phyloP scores from a whole-genome alignment of 2,329 filamentous ascomycete species.

The Amauroascus niger region DNA sequence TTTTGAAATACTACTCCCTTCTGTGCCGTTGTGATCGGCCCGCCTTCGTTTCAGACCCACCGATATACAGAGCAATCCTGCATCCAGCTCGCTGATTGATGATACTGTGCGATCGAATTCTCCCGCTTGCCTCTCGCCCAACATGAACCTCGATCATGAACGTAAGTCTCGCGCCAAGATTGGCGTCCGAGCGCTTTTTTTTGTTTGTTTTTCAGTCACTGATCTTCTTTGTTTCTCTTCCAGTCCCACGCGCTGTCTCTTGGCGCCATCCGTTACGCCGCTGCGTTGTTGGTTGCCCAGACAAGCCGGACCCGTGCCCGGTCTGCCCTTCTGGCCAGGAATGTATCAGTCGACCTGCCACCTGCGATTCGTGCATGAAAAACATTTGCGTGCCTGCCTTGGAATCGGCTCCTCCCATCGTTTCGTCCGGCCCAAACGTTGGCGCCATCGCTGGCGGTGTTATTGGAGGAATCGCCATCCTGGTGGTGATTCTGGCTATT shows the following conservation, averaged over 20 bases:
- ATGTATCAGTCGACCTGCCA: constrained; percentile 51
- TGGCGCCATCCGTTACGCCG: constrained; percentile 42
- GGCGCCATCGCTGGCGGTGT: constrained; percentile 90
- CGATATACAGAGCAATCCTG: too few species aligned
- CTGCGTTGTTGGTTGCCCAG: constrained; percentile 49
- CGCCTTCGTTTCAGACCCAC: not conserved
- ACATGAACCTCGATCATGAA: not conserved
- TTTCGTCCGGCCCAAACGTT: constrained; percentile 50
- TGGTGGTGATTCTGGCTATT: constrained; percentile 67
- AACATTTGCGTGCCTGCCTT: constrained; percentile 42
- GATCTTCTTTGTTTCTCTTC: not conserved
- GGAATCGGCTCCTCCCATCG: constrained; percentile 16
- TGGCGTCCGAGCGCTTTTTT: not conserved
- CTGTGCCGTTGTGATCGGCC: constrained; percentile 8
- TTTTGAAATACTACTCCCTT: not conserved
- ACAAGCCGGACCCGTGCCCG: constrained; percentile 48
- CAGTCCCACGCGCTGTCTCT: constrained; percentile 25
- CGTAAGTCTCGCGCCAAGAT: not conserved
- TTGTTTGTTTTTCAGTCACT: not conserved
- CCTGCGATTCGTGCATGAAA: constrained; percentile 51
- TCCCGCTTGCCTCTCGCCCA: constrained; percentile 11
- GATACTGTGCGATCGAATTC: not conserved
- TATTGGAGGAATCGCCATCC: constrained; percentile 66
- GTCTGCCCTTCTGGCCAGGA: constrained; percentile 46
- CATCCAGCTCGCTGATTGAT: not conserved